phyloP scores from a whole-genome alignment of 1,139 yeast species.

The Sugiyamaella japonica region DNA sequence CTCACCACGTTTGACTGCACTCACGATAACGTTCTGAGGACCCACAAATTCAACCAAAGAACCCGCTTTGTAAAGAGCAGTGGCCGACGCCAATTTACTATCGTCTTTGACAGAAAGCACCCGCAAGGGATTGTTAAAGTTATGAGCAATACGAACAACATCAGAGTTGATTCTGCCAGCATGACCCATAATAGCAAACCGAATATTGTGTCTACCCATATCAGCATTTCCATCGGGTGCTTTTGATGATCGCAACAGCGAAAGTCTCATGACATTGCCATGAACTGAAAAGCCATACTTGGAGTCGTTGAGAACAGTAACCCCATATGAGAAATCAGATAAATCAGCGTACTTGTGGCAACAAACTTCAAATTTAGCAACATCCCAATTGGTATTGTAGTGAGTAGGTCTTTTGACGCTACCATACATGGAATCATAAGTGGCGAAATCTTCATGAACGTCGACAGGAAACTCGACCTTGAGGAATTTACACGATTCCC shows the following conservation, averaged over 20 bases:
- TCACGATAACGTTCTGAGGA: conserved; percentile 60
- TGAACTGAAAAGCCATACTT: conserved; percentile 94
- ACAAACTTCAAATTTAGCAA: conserved; percentile 94
- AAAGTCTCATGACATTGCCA: conserved; percentile 82
- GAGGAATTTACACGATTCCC: conserved; percentile 80
- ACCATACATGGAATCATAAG: conserved; percentile 93
- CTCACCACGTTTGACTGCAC: conserved; percentile 84
- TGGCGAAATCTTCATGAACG: conserved; percentile 70
- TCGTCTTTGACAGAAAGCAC: conserved; percentile 43
- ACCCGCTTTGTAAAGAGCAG: conserved; percentile 23
- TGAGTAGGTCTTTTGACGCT: conserved; percentile 89
- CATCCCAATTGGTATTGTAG: conserved; percentile 92
- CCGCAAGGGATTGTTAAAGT: conserved; percentile 64
- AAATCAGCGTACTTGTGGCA: conserved; percentile 92
- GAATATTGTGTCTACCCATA: conserved; percentile 83
- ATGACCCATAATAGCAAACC: conserved; percentile 85
- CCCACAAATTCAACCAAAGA: conserved; percentile 43
- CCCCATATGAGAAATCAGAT: conserved; percentile 83
- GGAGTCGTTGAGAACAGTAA: conserved; percentile 74
- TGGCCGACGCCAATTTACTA: conserved; percentile 19
- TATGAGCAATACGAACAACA: conserved; percentile 72
- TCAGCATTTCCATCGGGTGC: conserved; percentile 93
- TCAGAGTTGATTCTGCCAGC: conserved; percentile 59
- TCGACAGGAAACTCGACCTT: conserved; percentile 95
- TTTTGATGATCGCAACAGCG: conserved; percentile 80